phyloP scores from a whole-genome alignment of 192 early-diverging fungal genomes.

The Rhizophagus sp. region DNA sequence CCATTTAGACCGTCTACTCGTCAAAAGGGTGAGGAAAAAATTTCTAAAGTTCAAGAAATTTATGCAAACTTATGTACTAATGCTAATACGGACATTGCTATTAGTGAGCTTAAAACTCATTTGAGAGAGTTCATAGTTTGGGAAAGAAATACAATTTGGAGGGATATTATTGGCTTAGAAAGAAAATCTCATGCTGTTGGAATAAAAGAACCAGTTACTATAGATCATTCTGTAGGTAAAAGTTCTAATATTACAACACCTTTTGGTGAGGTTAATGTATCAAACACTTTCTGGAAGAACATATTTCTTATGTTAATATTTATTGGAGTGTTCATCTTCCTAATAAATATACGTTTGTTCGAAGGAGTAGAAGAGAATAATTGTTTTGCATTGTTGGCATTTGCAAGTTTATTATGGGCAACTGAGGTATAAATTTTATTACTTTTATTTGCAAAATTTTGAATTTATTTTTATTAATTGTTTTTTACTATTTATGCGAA shows the following conservation, averaged over 20 bases:
- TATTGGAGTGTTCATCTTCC: slow-evolving; percentile 57
- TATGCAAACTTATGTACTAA: slow-evolving; percentile 69
- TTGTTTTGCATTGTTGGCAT: slow-evolving; percentile 91
- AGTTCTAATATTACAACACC: slow-evolving; percentile 46
- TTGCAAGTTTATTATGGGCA: slow-evolving; percentile 91
- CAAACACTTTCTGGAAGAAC: slow-evolving; percentile 45
- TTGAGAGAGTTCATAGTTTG: slow-evolving; percentile 90
- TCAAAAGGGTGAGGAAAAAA: slow-evolving; percentile 58
- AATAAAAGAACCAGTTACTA: slow-evolving; percentile 40
- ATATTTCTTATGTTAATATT: slow-evolving; percentile 49
- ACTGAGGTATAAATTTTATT: slow-evolving; percentile 64
- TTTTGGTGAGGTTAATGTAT: slow-evolving; percentile 48
- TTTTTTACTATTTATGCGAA: slow-evolving; percentile 9
- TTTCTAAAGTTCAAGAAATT: slow-evolving; percentile 58
- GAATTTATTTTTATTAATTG: background rate
- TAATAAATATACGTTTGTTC: slow-evolving; percentile 65
- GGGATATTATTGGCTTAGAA: slow-evolving; percentile 93
- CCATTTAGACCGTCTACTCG: slow-evolving; percentile 72
- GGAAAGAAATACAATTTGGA: slow-evolving; percentile 98
- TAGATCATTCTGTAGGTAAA: slow-evolving; percentile 28
- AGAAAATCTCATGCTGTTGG: slow-evolving; percentile 74
- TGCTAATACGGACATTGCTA: slow-evolving; percentile 63
- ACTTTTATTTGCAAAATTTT: background rate
- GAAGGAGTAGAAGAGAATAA: slow-evolving; percentile 73
- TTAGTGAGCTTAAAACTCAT: slow-evolving; percentile 73